These are phyloP conservation scores for Penicillium hesseltinei DNA, from an alignment of 2,329 filamentous ascomycete genomes.

Conservation along the genomic window DNA sequence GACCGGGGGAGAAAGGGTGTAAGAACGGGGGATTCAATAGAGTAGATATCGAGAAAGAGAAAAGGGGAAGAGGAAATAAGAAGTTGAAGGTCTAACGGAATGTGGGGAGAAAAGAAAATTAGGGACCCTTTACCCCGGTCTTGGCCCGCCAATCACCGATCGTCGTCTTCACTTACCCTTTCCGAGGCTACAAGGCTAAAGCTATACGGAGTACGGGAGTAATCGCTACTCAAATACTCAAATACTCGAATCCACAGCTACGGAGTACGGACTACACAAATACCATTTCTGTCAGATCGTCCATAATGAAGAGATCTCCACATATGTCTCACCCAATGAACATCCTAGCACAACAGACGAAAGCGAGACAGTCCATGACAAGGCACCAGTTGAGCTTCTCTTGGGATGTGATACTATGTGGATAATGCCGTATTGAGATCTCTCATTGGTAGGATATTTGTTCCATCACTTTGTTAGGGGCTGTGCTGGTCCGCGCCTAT, in stretches of 20 bases:
- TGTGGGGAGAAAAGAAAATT: conserved; percentile 1
- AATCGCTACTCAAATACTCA: no score
- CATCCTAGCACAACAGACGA: neutral
- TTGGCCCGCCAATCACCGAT: neutral
- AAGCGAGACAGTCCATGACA: neutral
- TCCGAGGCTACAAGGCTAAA: neutral
- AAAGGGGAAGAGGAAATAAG: neutral
- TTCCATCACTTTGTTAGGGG: neutral
- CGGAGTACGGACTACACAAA: neutral
- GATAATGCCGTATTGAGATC: neutral
- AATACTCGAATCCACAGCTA: no score
- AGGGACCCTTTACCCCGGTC: conserved; percentile 9
- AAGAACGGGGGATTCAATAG: neutral
- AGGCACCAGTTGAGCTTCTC: neutral
- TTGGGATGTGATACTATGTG: neutral
- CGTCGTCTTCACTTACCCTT: no score
- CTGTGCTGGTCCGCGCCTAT: neutral
- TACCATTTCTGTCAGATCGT: neutral
- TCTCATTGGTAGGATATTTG: neutral
- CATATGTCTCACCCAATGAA: neutral
- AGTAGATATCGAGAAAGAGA: neutral
- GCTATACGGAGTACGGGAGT: no score
- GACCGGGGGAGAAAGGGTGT: neutral
- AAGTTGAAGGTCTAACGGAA: conserved; percentile 1
- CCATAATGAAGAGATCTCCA: neutral